Conservation (phyloP, 106 monocot species). For the Dioscorea alata region DNA sequence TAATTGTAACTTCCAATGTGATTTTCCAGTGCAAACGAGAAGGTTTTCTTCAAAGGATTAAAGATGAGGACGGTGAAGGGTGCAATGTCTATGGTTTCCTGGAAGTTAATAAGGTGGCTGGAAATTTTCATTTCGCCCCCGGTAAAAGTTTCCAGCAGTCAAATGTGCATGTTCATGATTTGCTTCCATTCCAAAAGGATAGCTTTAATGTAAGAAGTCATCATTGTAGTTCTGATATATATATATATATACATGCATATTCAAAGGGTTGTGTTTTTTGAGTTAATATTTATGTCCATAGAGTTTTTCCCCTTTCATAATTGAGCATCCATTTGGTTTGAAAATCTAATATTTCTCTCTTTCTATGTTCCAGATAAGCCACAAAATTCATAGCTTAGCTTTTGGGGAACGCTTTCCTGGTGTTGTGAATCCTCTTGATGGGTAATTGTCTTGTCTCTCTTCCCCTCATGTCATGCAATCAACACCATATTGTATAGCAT, state of each 20-base stretch:
- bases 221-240: too few relatives aligned
- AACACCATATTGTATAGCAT: constrained; percentile 1
- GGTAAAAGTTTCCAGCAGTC: constrained; percentile 97
- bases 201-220: constrained; percentile 89
- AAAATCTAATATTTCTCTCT: background rate
- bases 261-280: too few relatives aligned
- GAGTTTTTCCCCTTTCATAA: too few relatives aligned
- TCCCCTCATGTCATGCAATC: background rate
- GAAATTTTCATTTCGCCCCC: constrained; percentile 98
- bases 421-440: constrained; percentile 94
- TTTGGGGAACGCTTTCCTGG: constrained; percentile 84
- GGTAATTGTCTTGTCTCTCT: constrained; percentile 40
- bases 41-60: constrained; percentile 88
- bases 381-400: constrained; percentile 75
- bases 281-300: too few relatives aligned
- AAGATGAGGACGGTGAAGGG: constrained; percentile 96
- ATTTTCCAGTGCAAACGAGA: constrained; percentile 79
- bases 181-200: constrained; percentile 77
- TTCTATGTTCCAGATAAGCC: constrained; percentile 60
- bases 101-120: constrained; percentile 94
- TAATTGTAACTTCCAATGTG: background rate
- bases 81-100: constrained; percentile 93
- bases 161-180: constrained; percentile 84
- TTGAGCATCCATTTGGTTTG: too few relatives aligned
- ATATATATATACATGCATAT: too few relatives aligned